Evolutionary conservation across 371 early-diverging fungal species (phyloP).

Genomic region (Mortierella sp.): DNA sequence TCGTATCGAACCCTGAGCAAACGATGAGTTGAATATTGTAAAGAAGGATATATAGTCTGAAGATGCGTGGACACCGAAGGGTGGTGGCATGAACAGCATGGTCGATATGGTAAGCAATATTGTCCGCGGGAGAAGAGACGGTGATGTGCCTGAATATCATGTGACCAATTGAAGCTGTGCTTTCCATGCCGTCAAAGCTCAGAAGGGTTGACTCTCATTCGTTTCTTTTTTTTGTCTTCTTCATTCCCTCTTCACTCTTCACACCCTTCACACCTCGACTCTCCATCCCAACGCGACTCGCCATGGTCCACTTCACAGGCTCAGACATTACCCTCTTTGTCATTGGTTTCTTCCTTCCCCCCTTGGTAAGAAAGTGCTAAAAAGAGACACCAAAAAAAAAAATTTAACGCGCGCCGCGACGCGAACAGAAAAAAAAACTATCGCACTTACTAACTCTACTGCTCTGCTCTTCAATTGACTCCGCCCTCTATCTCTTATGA

Average conservation of each 20-base stretch:
- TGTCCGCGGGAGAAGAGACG: no score
- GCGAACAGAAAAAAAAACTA: background rate
- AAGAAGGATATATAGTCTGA: no score
- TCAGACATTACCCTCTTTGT: slow-evolving; percentile 69
- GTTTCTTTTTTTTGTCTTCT: background rate
- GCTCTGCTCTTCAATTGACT: background rate
- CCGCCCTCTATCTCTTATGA: background rate
- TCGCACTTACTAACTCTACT: background rate
- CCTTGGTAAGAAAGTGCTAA: slow-evolving; percentile 58
- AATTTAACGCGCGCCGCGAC: background rate
- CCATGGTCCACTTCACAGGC: slow-evolving; percentile 62
- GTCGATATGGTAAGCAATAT: no score
- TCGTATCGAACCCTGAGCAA: no score
- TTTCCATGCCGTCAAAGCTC: background rate
- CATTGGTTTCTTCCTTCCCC: slow-evolving; percentile 81
- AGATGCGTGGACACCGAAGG: no score
- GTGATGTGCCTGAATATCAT: background rate
- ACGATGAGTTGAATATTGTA: no score
- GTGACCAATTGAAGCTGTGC: background rate
- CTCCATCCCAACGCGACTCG: background rate
- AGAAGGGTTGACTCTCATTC: background rate
- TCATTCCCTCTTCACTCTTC: slow-evolving; percentile 1
- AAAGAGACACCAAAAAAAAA: background rate
- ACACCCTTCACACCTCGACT: background rate
- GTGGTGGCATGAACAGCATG: no score